These are phyloP conservation scores for Boletellus emodensis DNA, from an alignment of 768 basidiomycete species.

Conservation along the genomic window DNA sequence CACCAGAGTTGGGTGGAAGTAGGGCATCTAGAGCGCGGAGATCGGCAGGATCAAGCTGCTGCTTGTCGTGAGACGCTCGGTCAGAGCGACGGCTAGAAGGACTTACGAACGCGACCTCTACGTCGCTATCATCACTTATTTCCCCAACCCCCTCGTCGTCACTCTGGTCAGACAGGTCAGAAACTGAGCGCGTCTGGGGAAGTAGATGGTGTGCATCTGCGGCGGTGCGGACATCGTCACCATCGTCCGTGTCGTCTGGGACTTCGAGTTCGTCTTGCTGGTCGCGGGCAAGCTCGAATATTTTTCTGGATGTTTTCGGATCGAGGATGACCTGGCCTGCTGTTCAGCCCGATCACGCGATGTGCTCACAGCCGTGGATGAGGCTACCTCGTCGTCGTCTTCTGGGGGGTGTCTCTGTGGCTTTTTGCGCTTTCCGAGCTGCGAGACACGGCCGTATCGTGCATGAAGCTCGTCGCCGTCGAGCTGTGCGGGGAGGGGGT, in stretches of 20 bases:
- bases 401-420: constrained; percentile 40
- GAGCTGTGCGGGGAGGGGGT: constrained; percentile 83
- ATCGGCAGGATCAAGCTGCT: constrained; percentile 92
- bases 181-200: constrained; percentile 25
- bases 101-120: constrained; percentile 62
- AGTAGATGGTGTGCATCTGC: constrained; percentile 27
- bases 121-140: constrained; percentile 31
- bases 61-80: constrained; percentile 6
- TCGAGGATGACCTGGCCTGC: constrained; percentile 60
- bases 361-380: constrained; percentile 5
- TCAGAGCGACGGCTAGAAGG: neutral
- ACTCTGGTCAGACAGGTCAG: constrained; percentile 58
- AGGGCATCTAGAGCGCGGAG: constrained; percentile 80
- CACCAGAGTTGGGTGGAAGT: constrained; percentile 68
- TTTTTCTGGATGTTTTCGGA: constrained; percentile 76
- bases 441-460: constrained; percentile 75
- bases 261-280: constrained; percentile 88
- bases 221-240: constrained; percentile 30
- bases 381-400: constrained; percentile 57
- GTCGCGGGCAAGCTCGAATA: constrained; percentile 87
- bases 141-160: constrained; percentile 34
- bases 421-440: constrained; percentile 74
- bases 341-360: constrained; percentile 2
- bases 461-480: constrained; percentile 70
- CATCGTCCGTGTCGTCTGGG: constrained; percentile 52